Evolutionary conservation across 768 basidiomycete species (phyloP).

Genomic region (Tubosaeta sp.): DNA sequence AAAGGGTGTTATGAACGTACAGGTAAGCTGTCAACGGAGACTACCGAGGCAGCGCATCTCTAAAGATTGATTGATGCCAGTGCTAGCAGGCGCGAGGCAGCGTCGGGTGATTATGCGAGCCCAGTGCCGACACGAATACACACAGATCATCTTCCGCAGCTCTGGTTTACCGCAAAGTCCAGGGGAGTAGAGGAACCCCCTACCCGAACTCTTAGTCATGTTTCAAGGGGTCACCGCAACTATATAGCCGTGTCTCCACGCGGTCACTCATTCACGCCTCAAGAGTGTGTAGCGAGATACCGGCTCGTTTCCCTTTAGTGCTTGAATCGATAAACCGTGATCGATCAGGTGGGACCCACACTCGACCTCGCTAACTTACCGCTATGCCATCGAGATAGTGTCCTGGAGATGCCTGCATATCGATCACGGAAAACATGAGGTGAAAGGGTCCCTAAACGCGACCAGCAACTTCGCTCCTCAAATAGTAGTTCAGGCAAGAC

Average conservation of each 20-base stretch:
- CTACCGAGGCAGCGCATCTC: conserved; percentile 1
- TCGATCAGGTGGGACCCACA: background rate
- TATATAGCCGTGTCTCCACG: background rate
- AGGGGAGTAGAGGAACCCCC: background rate
- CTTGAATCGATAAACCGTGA: background rate
- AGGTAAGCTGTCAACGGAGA: background rate
- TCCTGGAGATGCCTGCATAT: conserved; percentile 1
- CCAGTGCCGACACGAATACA: background rate
- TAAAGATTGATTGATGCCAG: background rate
- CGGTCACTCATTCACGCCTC: background rate
- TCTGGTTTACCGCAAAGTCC: background rate
- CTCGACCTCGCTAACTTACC: background rate
- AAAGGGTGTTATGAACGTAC: conserved; percentile 1
- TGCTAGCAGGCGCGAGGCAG: background rate
- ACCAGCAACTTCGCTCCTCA: background rate
- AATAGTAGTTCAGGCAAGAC: background rate
- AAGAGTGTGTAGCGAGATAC: background rate
- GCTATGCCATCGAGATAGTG: background rate
- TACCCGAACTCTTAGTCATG: background rate
- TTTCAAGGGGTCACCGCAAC: background rate
- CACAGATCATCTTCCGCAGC: background rate
- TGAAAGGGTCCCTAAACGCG: conserved; percentile 1
- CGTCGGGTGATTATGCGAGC: background rate
- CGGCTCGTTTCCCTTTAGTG: conserved; percentile 6
- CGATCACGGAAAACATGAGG: conserved; percentile 17